Evolutionary conservation across 768 basidiomycete species (phyloP), one percentile per base, ranked within the genome.

Genomic region (Pleurotus djamor): DNA sequence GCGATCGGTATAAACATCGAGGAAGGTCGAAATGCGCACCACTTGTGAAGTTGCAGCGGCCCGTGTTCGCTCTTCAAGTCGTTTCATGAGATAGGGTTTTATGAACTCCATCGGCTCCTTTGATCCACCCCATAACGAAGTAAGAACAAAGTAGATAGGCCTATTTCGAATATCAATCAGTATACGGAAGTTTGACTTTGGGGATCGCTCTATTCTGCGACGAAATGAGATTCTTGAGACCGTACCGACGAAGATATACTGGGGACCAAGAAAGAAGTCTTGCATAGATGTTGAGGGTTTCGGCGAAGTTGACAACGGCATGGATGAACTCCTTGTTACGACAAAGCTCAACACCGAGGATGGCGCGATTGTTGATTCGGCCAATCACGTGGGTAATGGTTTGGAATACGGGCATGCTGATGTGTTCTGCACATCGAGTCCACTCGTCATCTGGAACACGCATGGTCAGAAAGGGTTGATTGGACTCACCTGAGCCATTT

Each of bases 331-430:
- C 59, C n/a, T 69, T 55, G 60, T 76, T 71, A 58, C 73, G 74
- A 63, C 74, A 74, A 17, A 74, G 50, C 35, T 69, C 70, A 13
- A 61, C 44, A n/a, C 74, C 74, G 60, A 77, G 70, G n/a, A 76
- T 69, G 12, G 72, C 74, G 50, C 74, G 69, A 64, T 77, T 76
- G 60, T 70, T 74, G 52, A 75, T 71, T 54, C 74, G 64, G 7
- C 72, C 74, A 59, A 76, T 70, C 49, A 74, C 56, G 57, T 73
- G 71, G 33, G 73, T 77, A 72, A 76, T 75, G 13, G 72, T 72
- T 52, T 72, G 64, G 55, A 76, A 76, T 34, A 73, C 66, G 3
- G 68, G 68, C 14, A 73, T 38, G 33, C 61, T 66, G 21, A 59
- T 57, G 34, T 52, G 59, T 49, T 68, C 73, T 72, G 28, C 14